phyloP scores from a whole-genome alignment of 805 yeast genomes.

The Candida orba region DNA sequence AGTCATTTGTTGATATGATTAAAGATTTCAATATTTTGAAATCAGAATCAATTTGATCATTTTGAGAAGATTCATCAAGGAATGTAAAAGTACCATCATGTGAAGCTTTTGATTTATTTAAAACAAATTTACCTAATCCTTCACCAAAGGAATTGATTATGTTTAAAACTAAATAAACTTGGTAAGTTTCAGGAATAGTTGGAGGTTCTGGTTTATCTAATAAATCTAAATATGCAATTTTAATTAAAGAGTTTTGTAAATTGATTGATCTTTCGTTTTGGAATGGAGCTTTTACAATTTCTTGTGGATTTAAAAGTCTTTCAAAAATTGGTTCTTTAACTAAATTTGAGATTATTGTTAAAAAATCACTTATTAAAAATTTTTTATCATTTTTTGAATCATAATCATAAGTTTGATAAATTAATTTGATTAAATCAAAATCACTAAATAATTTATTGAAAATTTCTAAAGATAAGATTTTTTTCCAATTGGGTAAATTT shows the following conservation, averaged over 20 bases:
- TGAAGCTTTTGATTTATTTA: slow-evolving; percentile 29
- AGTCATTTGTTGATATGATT: slow-evolving; percentile 30
- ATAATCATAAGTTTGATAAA: slow-evolving; percentile 60
- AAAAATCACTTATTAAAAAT: slow-evolving; percentile 50
- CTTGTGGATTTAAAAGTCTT: slow-evolving; percentile 28
- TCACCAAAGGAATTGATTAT: slow-evolving; percentile 54
- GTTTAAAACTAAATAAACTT: slow-evolving; percentile 47
- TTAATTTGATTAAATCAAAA: slow-evolving; percentile 38
- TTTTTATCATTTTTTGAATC: slow-evolving; percentile 53
- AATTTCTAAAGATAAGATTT: slow-evolving; percentile 65
- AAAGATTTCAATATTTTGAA: slow-evolving; percentile 18
- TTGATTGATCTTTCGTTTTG: slow-evolving; percentile 30
- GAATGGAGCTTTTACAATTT: slow-evolving; percentile 22
- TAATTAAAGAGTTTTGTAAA: slow-evolving; percentile 35
- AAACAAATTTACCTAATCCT: slow-evolving; percentile 52
- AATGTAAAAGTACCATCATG: slow-evolving; percentile 9
- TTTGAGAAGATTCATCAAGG: slow-evolving; percentile 8
- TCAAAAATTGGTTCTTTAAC: slow-evolving; percentile 25
- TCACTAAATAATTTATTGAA: slow-evolving; percentile 55
- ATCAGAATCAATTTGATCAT: slow-evolving; percentile 10
- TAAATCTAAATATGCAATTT: slow-evolving; percentile 59
- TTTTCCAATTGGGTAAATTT: slow-evolving; percentile 61
- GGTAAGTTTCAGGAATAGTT: slow-evolving; percentile 51
- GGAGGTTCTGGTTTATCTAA: slow-evolving; percentile 83
- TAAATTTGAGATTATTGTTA: slow-evolving; percentile 35